phyloP scores from a whole-genome alignment of 257 asterid genomes.

The Rauvolfia tetraphylla region DNA sequence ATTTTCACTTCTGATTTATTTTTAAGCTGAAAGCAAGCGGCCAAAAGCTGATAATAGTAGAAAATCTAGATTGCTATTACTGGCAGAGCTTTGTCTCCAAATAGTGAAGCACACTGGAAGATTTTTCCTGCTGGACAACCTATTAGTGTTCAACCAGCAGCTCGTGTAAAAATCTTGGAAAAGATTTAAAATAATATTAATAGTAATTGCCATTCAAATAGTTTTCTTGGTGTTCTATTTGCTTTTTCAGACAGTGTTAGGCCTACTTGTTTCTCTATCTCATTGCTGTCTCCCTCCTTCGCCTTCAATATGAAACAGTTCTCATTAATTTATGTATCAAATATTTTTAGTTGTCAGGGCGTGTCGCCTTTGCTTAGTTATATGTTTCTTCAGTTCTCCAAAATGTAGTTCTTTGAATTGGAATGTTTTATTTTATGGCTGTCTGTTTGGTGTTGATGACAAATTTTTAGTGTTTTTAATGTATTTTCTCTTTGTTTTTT shows the following conservation, averaged over 20 bases:
- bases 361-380: neutral
- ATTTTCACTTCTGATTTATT: neutral
- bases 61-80: neutral
- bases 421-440: neutral
- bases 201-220: neutral
- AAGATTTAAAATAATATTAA: neutral
- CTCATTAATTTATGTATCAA: neutral
- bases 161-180: neutral
- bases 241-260: neutral
- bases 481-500: constrained; percentile 36
- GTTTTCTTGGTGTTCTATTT: neutral
- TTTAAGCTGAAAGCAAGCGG: neutral
- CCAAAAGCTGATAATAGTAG: neutral
- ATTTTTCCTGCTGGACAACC: neutral
- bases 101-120: neutral
- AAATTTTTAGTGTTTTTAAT: constrained; percentile 22
- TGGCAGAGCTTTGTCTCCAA: neutral
- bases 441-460: neutral
- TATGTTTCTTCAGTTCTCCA: neutral
- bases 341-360: too few species aligned
- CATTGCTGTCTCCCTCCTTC: neutral
- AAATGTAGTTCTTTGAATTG: neutral
- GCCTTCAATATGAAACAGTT: neutral
- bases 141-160: neutral
- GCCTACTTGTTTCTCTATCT: neutral